Evolutionary conservation across 805 yeast genomes (phyloP), one percentile per base, ranked within the genome.

Genomic region (Sugiyamaella americana): DNA sequence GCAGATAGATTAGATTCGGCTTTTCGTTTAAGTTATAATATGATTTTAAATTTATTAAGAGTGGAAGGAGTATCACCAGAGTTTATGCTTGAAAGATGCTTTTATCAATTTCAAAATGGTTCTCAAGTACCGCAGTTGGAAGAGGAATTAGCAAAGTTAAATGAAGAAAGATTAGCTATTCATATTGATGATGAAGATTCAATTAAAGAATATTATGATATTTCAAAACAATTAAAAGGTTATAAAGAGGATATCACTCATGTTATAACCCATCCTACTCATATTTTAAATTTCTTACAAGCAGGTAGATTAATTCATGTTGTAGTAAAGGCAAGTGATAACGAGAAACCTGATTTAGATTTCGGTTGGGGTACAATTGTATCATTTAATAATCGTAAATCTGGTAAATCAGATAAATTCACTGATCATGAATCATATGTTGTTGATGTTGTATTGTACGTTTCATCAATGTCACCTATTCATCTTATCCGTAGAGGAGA

Each of bases 61-160:
- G 98, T 93, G 13, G 98, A 93, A 68, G 98, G 98, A 50, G 87
- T 93, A 46, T 88, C 98, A 1, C 98, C 99, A 0, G 98, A 93
- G 64, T 93, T 84, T 54, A 89, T 93, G 97, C 74, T 93, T 54
- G 95, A 88, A 63, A 78, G 84, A 57, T 91, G 98, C 1, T 93
- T 93, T 61, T 93, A 71, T 69, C 99, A 93, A 66, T 94, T 89
- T 64, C 99, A 93, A 64, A 91, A 86, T 62, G 87, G 91, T 6
- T 78, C 91, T 13, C 79, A 94, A 20, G 95, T 94, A 11, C 99
- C 99, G 1, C 70, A 74, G 16, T 71, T 93, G 71, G 95, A 88
- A 58, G 72, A 71, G 48, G 74, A 84, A 53, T 64, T 82, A 54
- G 74, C 77, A 32, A 19, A 39, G 3, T 35, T 51, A 37, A 48